Evolutionary conservation across 2,329 filamentous ascomycete genomes (phyloP).

Genomic region (Pleomassaria siparia): DNA sequence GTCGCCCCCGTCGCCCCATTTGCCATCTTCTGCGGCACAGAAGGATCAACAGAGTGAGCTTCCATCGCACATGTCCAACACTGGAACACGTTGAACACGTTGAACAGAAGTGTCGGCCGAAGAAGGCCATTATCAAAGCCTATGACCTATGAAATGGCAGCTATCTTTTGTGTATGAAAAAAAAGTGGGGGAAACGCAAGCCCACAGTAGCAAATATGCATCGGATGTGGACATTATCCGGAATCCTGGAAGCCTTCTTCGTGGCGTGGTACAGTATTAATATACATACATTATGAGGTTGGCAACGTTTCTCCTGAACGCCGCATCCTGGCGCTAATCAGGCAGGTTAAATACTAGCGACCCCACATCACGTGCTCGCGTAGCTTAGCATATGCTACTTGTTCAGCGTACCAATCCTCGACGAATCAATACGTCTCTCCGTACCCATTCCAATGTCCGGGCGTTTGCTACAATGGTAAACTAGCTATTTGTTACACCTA

Average conservation of each 20-base stretch:
- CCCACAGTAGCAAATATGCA: neutral
- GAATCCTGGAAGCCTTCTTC: neutral
- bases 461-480: neutral
- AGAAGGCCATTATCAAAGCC: neutral
- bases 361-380: constrained; percentile 2
- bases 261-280: neutral
- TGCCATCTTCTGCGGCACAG: neutral
- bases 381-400: neutral
- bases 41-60: neutral
- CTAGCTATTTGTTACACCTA: neutral
- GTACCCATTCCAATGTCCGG: neutral
- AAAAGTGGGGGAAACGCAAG: neutral
- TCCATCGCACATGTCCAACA: neutral
- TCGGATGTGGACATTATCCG: neutral
- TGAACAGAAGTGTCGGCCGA: neutral
- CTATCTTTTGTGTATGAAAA: constrained; percentile 3
- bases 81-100: neutral
- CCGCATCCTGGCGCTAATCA: constrained; percentile 7
- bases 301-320: constrained; percentile 6
- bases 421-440: neutral
- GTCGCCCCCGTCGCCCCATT: neutral
- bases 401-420: neutral
- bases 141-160: neutral
- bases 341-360: constrained; percentile 5
- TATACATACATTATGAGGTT: too few species aligned